Conservation (phyloP, 2,329 filamentous ascomycete genomes). For the Coniochaeta sp. region DNA sequence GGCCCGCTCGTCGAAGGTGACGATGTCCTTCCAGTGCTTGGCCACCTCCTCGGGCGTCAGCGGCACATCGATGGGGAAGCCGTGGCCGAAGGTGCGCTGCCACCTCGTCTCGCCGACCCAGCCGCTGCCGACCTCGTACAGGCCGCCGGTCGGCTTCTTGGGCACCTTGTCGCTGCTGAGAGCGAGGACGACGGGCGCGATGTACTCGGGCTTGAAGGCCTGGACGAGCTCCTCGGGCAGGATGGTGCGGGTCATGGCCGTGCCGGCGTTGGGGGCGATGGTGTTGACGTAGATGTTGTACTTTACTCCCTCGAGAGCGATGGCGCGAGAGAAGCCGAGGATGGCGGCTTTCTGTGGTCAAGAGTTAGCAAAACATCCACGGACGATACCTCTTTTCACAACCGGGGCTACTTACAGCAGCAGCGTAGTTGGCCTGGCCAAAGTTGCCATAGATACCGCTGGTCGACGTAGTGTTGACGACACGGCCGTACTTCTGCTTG, state of each 20-base stretch:
- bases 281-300: conserved; percentile 99
- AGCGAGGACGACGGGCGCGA: conserved; percentile 84
- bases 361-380: not conserved
- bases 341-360: conserved; percentile 73
- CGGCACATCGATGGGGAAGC: conserved; percentile 80
- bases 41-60: conserved; percentile 80
- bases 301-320: conserved; percentile 89
- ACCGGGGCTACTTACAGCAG: conserved; percentile 54
- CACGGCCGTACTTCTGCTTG: conserved; percentile 96
- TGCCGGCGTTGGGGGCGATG: conserved; percentile 95
- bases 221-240: conserved; percentile 97
- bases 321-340: conserved; percentile 86
- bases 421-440: conserved; percentile 95
- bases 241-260: conserved; percentile 87
- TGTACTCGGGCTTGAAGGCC: conserved; percentile 98
- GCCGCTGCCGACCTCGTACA: conserved; percentile 92
- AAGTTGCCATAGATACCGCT: conserved; percentile 99
- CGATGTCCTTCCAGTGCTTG: conserved; percentile 69
- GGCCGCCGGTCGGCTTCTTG: conserved; percentile 70
- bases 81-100: conserved; percentile 84
- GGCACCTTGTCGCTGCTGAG: conserved; percentile 83
- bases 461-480: conserved; percentile 94
- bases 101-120: conserved; percentile 91
- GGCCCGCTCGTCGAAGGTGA: conserved; percentile 78
- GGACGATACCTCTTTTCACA: not conserved